Evolutionary conservation across 306 rosid species (phyloP).

Genomic region (Hippophae rhamnoides): DNA sequence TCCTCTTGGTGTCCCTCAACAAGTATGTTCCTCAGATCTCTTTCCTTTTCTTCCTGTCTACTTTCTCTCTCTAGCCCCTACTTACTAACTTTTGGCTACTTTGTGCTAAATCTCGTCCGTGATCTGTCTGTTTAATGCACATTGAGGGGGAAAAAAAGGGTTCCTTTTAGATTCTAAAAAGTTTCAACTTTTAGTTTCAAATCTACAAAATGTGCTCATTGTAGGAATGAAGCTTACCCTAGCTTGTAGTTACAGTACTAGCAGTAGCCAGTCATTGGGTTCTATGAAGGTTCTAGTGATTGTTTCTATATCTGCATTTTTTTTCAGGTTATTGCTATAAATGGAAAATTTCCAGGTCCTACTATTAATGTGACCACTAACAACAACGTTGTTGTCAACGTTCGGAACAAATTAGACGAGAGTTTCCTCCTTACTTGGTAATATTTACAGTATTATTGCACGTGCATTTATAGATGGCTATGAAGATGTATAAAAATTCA

Average conservation of each 20-base stretch:
- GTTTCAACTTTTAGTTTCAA: slow-evolving; percentile 26
- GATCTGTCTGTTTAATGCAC: slow-evolving; percentile 4
- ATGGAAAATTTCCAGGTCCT: slow-evolving; percentile 82
- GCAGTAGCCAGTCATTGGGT: too few relatives aligned
- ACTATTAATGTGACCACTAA: slow-evolving; percentile 74
- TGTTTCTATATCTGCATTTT: slow-evolving; percentile 18
- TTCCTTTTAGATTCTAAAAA: slow-evolving; percentile 19
- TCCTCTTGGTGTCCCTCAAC: slow-evolving; percentile 45
- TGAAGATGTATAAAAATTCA: slow-evolving; percentile 10
- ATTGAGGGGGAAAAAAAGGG: slow-evolving; percentile 15
- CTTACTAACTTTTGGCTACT: background rate
- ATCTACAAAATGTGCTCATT: slow-evolving; percentile 24
- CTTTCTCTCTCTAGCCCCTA: background rate
- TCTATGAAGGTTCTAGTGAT: background rate
- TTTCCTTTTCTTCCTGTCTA: background rate
- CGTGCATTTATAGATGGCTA: background rate
- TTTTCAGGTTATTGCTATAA: slow-evolving; percentile 83
- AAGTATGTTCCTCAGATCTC: slow-evolving; percentile 25
- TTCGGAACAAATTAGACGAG: slow-evolving; percentile 85
- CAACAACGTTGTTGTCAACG: slow-evolving; percentile 74
- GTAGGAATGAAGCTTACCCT: slow-evolving; percentile 4
- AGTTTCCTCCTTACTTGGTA: slow-evolving; percentile 80
- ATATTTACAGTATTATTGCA: slow-evolving; percentile 6
- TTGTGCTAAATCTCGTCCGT: background rate
- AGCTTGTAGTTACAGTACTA: background rate